phyloP scores from a whole-genome alignment of 768 basidiomycete species.

The Lentinula aciculospora region DNA sequence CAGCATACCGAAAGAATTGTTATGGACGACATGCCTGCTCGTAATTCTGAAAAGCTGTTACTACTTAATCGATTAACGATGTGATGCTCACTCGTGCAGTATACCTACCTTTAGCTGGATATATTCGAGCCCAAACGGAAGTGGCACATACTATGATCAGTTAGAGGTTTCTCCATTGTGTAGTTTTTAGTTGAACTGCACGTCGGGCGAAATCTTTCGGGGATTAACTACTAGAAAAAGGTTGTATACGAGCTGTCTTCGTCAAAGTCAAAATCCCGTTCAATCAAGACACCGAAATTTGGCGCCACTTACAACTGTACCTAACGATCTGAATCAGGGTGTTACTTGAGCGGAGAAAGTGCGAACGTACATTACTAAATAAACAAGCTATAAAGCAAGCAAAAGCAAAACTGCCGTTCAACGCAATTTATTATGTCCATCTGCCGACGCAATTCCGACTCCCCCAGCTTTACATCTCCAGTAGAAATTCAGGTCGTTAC shows the following conservation, averaged over 20 bases:
- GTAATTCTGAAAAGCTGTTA: no score
- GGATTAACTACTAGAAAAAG: not conserved
- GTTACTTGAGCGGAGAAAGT: not conserved
- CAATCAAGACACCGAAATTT: not conserved
- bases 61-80: no score
- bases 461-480: not conserved
- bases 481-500: constrained; percentile 2
- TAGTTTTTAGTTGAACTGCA: no score
- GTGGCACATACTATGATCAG: no score
- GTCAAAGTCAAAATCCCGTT: no score
- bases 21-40: no score
- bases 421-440: not conserved
- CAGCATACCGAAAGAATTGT: no score
- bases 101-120: no score
- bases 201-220: not conserved
- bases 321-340: not conserved
- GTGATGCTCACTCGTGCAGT: no score
- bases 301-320: not conserved
- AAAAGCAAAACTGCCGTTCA: no score
- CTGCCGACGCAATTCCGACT: not conserved
- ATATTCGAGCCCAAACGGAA: no score
- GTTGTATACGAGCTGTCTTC: not conserved
- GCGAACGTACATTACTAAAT: not conserved
- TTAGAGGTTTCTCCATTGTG: no score
- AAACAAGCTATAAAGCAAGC: not conserved